Evolutionary conservation across 1,139 yeast species (phyloP).

Genomic region (Nakaseomyces uthaithaninus): DNA sequence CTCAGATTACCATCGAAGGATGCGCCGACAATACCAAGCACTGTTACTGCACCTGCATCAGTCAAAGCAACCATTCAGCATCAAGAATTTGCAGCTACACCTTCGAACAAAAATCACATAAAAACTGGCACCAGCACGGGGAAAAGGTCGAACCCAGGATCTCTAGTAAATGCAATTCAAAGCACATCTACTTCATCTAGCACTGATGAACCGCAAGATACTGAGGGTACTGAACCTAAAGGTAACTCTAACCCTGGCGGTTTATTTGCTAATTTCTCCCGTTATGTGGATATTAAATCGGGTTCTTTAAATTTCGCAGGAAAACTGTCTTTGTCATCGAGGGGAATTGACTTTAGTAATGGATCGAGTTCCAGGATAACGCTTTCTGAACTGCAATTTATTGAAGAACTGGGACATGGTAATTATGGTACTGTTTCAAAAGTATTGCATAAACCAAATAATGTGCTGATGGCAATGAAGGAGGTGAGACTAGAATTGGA

Average conservation of each 20-base stretch:
- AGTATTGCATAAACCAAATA: conserved; percentile 90
- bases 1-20: conserved; percentile 21
- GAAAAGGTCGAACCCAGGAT: conserved; percentile 29
- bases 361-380: conserved; percentile 85
- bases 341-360: conserved; percentile 82
- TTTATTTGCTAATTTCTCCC: conserved; percentile 71
- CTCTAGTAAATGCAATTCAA: conserved; percentile 28
- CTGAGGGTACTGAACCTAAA: conserved; percentile 25
- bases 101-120: conserved; percentile 22
- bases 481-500: conserved; percentile 89
- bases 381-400: conserved; percentile 72
- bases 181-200: conserved; percentile 31
- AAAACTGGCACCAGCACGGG: conserved; percentile 13
- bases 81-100: conserved; percentile 28
- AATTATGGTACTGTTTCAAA: conserved; percentile 93
- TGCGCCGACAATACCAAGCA: conserved; percentile 2
- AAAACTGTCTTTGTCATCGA: conserved; percentile 82
- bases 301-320: conserved; percentile 91
- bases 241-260: conserved; percentile 26
- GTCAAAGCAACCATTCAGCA: conserved; percentile 9
- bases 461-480: conserved; percentile 92
- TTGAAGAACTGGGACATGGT: conserved; percentile 87
- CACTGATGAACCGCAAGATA: conserved; percentile 21
- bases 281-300: conserved; percentile 82
- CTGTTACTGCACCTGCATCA: conserved; percentile 12